phyloP scores from a whole-genome alignment of 1,139 yeast species.

The Schwanniomyces etchellsii region DNA sequence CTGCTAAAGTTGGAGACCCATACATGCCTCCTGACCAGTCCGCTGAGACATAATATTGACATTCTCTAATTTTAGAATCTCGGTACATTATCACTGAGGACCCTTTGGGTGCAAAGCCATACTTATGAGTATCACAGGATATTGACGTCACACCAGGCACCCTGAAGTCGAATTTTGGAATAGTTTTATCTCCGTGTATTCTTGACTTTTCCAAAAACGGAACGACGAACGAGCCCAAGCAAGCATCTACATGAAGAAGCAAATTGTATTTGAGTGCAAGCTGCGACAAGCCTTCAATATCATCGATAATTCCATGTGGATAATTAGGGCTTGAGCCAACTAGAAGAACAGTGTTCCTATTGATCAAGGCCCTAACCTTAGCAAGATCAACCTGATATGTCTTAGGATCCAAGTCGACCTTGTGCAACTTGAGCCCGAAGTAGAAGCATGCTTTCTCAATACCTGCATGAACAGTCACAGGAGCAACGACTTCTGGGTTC shows the following conservation, averaged over 20 bases:
- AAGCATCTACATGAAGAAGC: conserved; percentile 93
- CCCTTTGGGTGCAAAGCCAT: conserved; percentile 98
- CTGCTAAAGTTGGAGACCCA: conserved; percentile 95
- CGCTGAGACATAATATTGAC: conserved; percentile 78
- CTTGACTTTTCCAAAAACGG: conserved; percentile 70
- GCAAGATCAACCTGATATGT: conserved; percentile 64
- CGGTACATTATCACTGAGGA: conserved; percentile 91
- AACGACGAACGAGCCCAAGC: conserved; percentile 87
- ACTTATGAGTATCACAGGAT: conserved; percentile 95
- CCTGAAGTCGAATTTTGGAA: conserved; percentile 79
- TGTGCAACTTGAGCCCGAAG: conserved; percentile 79
- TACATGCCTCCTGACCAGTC: conserved; percentile 95
- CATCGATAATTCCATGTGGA: conserved; percentile 95
- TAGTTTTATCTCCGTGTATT: conserved; percentile 33
- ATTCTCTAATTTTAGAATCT: conserved; percentile 53
- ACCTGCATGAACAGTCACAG: conserved; percentile 90
- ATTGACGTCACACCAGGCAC: conserved; percentile 95
- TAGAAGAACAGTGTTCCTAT: conserved; percentile 71
- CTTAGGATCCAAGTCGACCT: conserved; percentile 68
- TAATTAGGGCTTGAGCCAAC: conserved; percentile 96
- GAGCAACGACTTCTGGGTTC: conserved; percentile 84
- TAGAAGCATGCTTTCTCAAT: conserved; percentile 91
- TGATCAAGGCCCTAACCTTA: conserved; percentile 61
- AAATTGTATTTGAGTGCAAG: conserved; percentile 60
- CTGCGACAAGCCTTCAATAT: conserved; percentile 65